Evolutionary conservation across 75 land plant genomes (phyloP).

Genomic region (Pinus taeda): DNA sequence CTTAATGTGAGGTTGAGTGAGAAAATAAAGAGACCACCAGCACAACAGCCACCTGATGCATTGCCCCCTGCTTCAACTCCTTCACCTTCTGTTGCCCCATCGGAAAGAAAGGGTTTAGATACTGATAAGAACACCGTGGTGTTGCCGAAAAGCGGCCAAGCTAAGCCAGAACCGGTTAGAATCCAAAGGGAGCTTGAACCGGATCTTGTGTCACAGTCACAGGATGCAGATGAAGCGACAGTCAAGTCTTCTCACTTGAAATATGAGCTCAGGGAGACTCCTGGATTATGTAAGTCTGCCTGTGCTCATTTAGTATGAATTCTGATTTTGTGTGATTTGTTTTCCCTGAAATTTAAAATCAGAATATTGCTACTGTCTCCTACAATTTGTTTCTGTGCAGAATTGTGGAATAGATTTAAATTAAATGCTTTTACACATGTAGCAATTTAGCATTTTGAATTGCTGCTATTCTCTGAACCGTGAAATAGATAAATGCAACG

Average conservation of each 20-base stretch:
- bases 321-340: neutral
- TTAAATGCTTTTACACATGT: no score
- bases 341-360: neutral
- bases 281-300: constrained; percentile 50
- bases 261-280: constrained; percentile 59
- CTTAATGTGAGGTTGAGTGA: neutral
- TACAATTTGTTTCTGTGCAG: neutral
- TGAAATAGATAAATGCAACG: no score
- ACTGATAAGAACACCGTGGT: constrained; percentile 3
- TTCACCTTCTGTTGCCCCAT: constrained; percentile 11
- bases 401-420: neutral
- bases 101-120: constrained; percentile 7
- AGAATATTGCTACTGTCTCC: neutral
- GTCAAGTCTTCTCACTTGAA: constrained; percentile 37
- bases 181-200: constrained; percentile 34
- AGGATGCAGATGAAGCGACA: constrained; percentile 31
- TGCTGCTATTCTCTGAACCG: no score
- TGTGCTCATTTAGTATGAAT: neutral
- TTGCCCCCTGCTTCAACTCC: constrained; percentile 12
- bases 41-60: neutral
- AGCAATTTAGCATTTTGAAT: no score
- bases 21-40: constrained; percentile 6
- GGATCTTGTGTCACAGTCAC: constrained; percentile 26
- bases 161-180: constrained; percentile 23
- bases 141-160: constrained; percentile 23